These are phyloP conservation scores for Prunella vulgaris DNA, from an alignment of 257 asterid genomes.

Conservation along the genomic window DNA sequence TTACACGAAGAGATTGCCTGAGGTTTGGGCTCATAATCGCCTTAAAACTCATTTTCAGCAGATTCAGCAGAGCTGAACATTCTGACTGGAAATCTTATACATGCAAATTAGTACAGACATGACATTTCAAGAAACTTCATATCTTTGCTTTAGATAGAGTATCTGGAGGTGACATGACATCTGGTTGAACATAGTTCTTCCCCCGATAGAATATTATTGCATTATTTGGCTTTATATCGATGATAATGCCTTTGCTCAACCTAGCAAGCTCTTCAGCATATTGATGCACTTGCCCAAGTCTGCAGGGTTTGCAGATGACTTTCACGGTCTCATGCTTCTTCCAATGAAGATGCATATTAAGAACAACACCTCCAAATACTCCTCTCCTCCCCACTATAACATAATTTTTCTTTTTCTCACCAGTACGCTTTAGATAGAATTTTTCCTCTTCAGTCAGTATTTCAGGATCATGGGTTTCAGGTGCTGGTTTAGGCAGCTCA, in stretches of 20 bases:
- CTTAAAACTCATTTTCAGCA: not conserved
- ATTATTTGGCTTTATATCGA: conserved; percentile 73
- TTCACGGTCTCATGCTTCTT: conserved; percentile 90
- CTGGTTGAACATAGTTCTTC: conserved; percentile 82
- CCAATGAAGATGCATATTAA: conserved; percentile 99
- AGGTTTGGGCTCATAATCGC: not conserved
- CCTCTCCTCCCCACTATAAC: conserved; percentile 92
- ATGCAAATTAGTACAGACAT: not conserved
- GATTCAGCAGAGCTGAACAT: not conserved
- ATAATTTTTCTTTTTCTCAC: conserved; percentile 88
- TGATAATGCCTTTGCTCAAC: conserved; percentile 75
- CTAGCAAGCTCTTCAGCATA: conserved; percentile 82
- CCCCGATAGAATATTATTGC: conserved; percentile 75
- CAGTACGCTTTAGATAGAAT: conserved; percentile 86
- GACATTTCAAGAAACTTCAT: not conserved
- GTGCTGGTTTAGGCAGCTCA: conserved; percentile 59
- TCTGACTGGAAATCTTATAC: not conserved
- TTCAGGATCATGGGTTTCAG: conserved; percentile 83
- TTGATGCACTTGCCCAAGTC: conserved; percentile 75
- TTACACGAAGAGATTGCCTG: not conserved
- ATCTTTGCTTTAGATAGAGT: conserved; percentile 96
- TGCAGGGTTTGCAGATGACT: conserved; percentile 90
- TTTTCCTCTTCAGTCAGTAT: conserved; percentile 90
- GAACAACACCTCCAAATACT: conserved; percentile 96
- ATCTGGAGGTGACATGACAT: conserved; percentile 81